phyloP scores from a whole-genome alignment of 75 land plant species.

The Selaginella moellendorffii region DNA sequence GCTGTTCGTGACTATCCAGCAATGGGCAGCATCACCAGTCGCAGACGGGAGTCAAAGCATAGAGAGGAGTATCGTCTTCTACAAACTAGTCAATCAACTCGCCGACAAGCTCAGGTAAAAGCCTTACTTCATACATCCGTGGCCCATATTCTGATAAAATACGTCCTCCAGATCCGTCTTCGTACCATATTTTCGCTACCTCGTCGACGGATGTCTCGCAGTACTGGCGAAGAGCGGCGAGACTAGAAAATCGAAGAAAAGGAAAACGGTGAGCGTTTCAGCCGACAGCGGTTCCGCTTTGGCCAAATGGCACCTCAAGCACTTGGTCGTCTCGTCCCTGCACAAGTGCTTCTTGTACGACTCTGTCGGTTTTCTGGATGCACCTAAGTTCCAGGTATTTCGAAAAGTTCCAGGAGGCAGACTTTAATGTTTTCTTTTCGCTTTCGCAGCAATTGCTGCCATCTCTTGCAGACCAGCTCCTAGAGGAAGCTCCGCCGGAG shows the following conservation, averaged over 20 bases:
- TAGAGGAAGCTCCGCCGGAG: conserved; percentile 34
- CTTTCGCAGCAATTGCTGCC: conserved; percentile 48
- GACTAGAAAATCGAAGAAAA: conserved; percentile 33
- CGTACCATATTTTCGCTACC: conserved; percentile 86
- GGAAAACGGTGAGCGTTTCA: neutral
- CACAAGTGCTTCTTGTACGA: conserved; percentile 85
- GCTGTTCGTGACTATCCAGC: conserved; percentile 48
- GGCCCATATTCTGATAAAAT: neutral
- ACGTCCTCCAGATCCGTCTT: conserved; percentile 53
- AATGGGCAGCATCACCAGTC: conserved; percentile 55
- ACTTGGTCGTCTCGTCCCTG: conserved; percentile 52
- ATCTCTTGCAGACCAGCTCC: conserved; percentile 58
- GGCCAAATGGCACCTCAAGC: conserved; percentile 56
- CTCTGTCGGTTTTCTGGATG: conserved; percentile 53
- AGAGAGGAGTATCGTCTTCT: conserved; percentile 59
- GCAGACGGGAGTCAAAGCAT: conserved; percentile 15
- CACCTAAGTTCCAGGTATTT: conserved; percentile 66
- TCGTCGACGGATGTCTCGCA: conserved; percentile 50
- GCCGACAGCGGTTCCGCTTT: neutral
- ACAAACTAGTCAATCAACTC: conserved; percentile 64
- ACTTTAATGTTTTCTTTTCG: neutral
- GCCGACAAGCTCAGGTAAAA: conserved; percentile 54
- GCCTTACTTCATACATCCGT: neutral
- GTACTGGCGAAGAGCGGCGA: conserved; percentile 15
- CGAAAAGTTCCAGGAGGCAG: neutral